Evolutionary conservation across 495 filamentous ascomycete species (phyloP).

Genomic region (Cairneyella variabilis): DNA sequence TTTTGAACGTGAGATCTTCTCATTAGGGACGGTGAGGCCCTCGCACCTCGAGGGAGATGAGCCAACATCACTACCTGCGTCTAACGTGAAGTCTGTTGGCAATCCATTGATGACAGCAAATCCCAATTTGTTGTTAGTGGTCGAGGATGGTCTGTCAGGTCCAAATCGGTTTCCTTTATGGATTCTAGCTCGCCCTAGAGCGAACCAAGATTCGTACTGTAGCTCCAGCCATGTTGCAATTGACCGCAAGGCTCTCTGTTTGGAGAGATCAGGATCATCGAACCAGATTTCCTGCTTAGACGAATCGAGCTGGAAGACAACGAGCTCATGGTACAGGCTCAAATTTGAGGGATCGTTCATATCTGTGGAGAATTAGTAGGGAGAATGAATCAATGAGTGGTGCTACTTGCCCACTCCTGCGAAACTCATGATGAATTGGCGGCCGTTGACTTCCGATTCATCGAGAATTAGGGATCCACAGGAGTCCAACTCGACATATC

Average conservation of each 20-base stretch:
- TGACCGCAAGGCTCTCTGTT: neutral
- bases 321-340: neutral
- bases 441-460: neutral
- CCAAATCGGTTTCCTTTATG: too few species aligned
- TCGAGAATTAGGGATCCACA: neutral
- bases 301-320: neutral
- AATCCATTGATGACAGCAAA: too few species aligned
- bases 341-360: neutral
- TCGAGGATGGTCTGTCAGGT: too few species aligned
- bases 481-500: neutral
- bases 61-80: too few species aligned
- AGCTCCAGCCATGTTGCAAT: neutral
- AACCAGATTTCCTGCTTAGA: neutral
- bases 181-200: neutral
- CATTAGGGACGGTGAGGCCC: too few species aligned
- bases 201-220: neutral
- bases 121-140: too few species aligned
- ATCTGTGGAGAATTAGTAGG: neutral
- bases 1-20: too few species aligned
- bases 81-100: too few species aligned
- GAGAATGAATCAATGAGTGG: neutral
- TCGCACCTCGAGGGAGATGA: too few species aligned
- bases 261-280: neutral
- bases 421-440: neutral
- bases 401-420: neutral